Percentiles rank a stretch among this genome's conserved stretches.
phyloP scores from a whole-genome alignment of 257 asterid species.

The Misopates orontium region DNA sequence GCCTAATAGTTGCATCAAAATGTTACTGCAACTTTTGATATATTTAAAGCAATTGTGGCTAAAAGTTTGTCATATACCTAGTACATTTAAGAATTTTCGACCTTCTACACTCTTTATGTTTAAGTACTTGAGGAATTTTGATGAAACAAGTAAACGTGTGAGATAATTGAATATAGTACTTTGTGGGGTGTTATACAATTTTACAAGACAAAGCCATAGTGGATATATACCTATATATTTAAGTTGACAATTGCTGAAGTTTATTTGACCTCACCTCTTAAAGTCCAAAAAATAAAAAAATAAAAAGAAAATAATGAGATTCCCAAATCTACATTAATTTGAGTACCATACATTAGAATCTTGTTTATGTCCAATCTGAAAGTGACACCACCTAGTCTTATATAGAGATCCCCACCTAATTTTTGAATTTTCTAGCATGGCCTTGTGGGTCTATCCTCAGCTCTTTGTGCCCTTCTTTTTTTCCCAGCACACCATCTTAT shows the following conservation, averaged over 20 bases:
- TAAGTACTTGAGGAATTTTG: too few relatives aligned
- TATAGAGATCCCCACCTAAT: slow-evolving; percentile 43
- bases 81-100: too few relatives aligned
- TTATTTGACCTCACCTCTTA: slow-evolving; percentile 40
- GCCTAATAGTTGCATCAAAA: too few relatives aligned
- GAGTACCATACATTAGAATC: neutral
- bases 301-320: neutral
- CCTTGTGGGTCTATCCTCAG: slow-evolving; percentile 47
- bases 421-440: slow-evolving; percentile 34
- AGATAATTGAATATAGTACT: neutral
- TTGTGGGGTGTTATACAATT: neutral
- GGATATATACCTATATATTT: slow-evolving; percentile 38
- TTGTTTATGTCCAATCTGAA: slow-evolving; percentile 22
- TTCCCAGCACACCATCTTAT: slow-evolving; percentile 42
- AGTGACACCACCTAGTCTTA: slow-evolving; percentile 21
- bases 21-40: too few relatives aligned
- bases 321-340: slow-evolving; percentile 13
- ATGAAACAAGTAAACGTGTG: neutral
- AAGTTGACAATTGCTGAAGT: slow-evolving; percentile 47
- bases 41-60: too few relatives aligned
- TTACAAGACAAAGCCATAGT: slow-evolving; percentile 20
- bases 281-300: slow-evolving; percentile 39
- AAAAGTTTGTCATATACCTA: too few relatives aligned
- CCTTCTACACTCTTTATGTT: too few relatives aligned
- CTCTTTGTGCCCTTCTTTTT: slow-evolving; percentile 18